Evolutionary conservation across 805 yeast species (phyloP).

Genomic region (Cyberlindnera suaveolens): DNA sequence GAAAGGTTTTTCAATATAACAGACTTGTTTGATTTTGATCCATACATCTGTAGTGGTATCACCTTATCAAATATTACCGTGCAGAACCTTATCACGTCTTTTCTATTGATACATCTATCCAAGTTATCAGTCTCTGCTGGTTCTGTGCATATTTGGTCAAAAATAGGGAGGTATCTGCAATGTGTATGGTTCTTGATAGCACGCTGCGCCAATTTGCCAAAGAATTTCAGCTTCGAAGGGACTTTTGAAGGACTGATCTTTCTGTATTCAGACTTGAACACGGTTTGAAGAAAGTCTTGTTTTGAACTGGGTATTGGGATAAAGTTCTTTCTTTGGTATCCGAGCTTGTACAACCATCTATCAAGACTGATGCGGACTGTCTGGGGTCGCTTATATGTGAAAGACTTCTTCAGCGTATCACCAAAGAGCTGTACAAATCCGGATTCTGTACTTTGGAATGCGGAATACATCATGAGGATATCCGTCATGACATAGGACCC

Average conservation of each 20-base stretch:
- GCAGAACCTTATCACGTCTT: constrained; percentile 36
- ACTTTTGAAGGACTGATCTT: constrained; percentile 19
- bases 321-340: neutral
- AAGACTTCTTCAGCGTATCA: neutral
- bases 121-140: constrained; percentile 21
- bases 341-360: constrained; percentile 11
- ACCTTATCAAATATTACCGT: constrained; percentile 38
- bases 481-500: constrained; percentile 10
- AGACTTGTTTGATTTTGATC: constrained; percentile 43
- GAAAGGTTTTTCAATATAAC: constrained; percentile 33
- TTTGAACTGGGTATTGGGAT: constrained; percentile 12
- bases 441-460: constrained; percentile 1
- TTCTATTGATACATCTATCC: constrained; percentile 26
- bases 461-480: constrained; percentile 11
- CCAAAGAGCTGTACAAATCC: constrained; percentile 16
- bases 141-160: constrained; percentile 29
- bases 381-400: neutral
- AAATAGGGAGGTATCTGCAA: constrained; percentile 31
- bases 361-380: constrained; percentile 5
- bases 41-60: constrained; percentile 48
- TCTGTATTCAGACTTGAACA: constrained; percentile 10
- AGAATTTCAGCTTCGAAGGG: constrained; percentile 15
- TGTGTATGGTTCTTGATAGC: constrained; percentile 30
- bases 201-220: constrained; percentile 12
- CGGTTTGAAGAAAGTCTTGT: neutral